Evolutionary conservation across 257 asterid genomes (phyloP), one percentile per base, ranked within the genome.

Genomic region (Eustoma russellianum): DNA sequence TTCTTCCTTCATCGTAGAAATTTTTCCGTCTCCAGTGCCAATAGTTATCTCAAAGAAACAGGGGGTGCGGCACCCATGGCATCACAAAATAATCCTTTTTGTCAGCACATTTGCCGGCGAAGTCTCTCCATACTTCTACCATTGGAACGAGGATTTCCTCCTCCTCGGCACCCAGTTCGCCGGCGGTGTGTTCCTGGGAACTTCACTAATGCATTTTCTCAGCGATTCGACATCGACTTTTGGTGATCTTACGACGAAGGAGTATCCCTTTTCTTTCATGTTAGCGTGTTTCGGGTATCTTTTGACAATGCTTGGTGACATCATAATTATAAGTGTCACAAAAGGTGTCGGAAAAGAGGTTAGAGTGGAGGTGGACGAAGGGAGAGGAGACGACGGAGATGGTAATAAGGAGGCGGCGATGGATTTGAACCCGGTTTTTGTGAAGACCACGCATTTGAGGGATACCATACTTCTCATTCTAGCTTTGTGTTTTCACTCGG

Each of bases 151-250:
- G 66, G 67, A 70, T 7, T 88, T 88, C 50, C 94, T 85, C 6
- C 68, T 88, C 0, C 30, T 88, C 58, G 97, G 97, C 0, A 85
- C 93, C 7, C 97, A 88, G 66, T 88, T 88, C 30, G 94, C 97
- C 9, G 95, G 93, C 41, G 95, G 95, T 38, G 93, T 88, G 3
- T 88, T 88, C 67, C 43, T 88, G 48, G 97, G 95, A n/a, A 88
- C 95, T 5, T 67, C 97, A 0, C 58, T 88, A 7, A 85, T 88
- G 93, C 97, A 88, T 77, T 88, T 88, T 74, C 60, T 88, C 74
- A 82, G 93, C 28, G 97, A 88, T 43, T 70, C 95, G 0, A 71
- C 63, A 0, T 41, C 67, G 5, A 80, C 78, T 0, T 88, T 85
- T 45, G 57, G 19, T 13, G 60, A 58, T 18, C 77, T 85, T 7